These are phyloP conservation scores for Parathielavia hyrcaniae DNA, from an alignment of 495 filamentous ascomycete species.

Conservation along the genomic window DNA sequence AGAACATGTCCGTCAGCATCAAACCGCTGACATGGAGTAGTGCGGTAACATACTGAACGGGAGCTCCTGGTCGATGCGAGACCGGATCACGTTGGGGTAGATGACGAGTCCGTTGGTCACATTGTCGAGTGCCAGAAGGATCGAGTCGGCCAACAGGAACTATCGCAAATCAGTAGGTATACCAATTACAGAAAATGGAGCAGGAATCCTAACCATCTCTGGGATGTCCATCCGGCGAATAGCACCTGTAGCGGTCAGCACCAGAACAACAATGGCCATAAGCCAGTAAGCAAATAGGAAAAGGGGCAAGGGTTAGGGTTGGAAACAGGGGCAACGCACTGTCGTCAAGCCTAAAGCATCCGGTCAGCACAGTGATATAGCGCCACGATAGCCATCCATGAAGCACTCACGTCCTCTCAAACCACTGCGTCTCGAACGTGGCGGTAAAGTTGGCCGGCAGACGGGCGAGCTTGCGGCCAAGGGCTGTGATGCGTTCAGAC, in stretches of 20 bases:
- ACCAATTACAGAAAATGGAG: background rate
- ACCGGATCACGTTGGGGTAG: slow-evolving; percentile 71
- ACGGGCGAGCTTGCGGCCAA: slow-evolving; percentile 64
- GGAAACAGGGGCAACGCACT: slow-evolving; percentile 36
- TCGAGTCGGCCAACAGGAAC: slow-evolving; percentile 77
- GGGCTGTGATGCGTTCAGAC: slow-evolving; percentile 71
- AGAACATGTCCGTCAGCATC: background rate
- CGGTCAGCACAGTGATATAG: slow-evolving; percentile 12
- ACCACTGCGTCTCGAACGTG: slow-evolving; percentile 81
- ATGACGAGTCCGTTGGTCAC: slow-evolving; percentile 77
- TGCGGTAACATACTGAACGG: slow-evolving; percentile 56
- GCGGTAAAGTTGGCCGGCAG: slow-evolving; percentile 62
- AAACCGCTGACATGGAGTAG: background rate
- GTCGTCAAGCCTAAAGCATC: slow-evolving; percentile 44
- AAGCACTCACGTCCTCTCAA: slow-evolving; percentile 55
- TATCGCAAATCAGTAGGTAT: slow-evolving; percentile 14
- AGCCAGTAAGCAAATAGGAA: background rate
- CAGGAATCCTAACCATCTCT: slow-evolving; percentile 40
- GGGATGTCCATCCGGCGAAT: slow-evolving; percentile 55
- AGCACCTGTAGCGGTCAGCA: slow-evolving; percentile 20
- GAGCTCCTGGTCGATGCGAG: slow-evolving; percentile 66
- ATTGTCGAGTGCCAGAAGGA: slow-evolving; percentile 75
- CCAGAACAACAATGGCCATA: background rate
- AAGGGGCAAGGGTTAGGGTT: slow-evolving; percentile 12
- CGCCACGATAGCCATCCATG: slow-evolving; percentile 16